A percentile compares a stretch with the other conserved stretches of the same genome.
phyloP scores from a whole-genome alignment of 805 yeast species.

The Suhomyces xylopsoci region DNA sequence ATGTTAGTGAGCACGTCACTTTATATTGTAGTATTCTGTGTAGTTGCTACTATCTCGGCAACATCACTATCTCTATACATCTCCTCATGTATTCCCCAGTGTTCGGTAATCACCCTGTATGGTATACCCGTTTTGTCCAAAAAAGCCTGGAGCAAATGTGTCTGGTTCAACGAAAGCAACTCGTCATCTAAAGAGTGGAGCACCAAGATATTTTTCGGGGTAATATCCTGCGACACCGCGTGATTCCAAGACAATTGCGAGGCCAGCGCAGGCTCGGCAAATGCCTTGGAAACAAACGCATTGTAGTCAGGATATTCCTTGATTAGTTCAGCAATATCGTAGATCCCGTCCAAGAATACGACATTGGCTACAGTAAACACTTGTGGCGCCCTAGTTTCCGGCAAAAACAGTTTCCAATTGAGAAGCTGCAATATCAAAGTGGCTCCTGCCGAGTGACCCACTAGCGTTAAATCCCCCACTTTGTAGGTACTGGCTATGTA shows the following conservation, averaged over 20 bases:
- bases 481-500: slow-evolving; percentile 14
- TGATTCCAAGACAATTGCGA: slow-evolving; percentile 19
- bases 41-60: slow-evolving; percentile 19
- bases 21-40: too few species aligned
- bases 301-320: slow-evolving; percentile 61
- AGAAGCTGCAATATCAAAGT: slow-evolving; percentile 57
- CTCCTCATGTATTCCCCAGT: slow-evolving; percentile 64
- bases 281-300: slow-evolving; percentile 59
- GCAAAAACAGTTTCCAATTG: slow-evolving; percentile 9
- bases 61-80: slow-evolving; percentile 49
- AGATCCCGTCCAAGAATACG: slow-evolving; percentile 64
- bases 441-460: slow-evolving; percentile 86
- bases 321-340: slow-evolving; percentile 47
- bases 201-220: slow-evolving; percentile 27
- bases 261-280: slow-evolving; percentile 26
- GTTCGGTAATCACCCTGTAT: slow-evolving; percentile 17
- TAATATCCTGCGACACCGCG: neutral
- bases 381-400: neutral
- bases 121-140: slow-evolving; percentile 19
- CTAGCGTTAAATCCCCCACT: slow-evolving; percentile 21
- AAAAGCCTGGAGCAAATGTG: slow-evolving; percentile 35
- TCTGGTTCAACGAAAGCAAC: slow-evolving; percentile 52
- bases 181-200: slow-evolving; percentile 70
- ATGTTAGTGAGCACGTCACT: too few species aligned
- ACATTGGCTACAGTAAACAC: neutral